Base-by-base conservation (phyloP, 2,329 filamentous ascomycete genomes). In the Emmonsiellopsis sp. region DNA sequence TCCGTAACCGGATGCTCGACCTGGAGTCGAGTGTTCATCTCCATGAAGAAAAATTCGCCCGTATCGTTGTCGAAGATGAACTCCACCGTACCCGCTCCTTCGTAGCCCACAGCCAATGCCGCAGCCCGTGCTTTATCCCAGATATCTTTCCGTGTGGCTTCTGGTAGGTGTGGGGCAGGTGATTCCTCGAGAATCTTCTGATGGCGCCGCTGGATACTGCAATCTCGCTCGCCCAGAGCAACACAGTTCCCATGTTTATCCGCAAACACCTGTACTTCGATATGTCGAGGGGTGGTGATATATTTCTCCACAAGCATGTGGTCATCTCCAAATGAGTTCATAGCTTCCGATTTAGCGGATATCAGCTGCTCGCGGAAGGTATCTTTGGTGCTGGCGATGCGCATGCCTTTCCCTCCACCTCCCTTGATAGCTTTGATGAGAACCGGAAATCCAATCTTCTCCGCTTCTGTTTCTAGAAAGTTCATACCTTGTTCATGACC, bases 1-100 rank as follows among this genome's bases (percentile, higher is more conserved):
- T 91, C 87, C 0, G 85, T 97, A 16, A 97, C 93, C 0, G 93
- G 93, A 64, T 98, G 93, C 73, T 98, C 93, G 49, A 98, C 93
- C 70, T 98, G 93, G 16, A 98, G 76, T 50, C 93, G 80, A 0
- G 93, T 85, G 65, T 85, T 85, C 82, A 85, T 85, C 62, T 85
- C 82, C 82, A 85, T 85, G 70, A 85, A 85, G 69, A 82, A 85
- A 69, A 85, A 85, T 43, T 83, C 74, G 38, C 80, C 80, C 3
- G 75, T 77, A 52, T 85, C 82, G 57, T 84, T 85, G 67, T 85
- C 82, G 61, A 85, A 84, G 59, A 85, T 85, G 65, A 85, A 85
- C 58, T 85, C 82, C 0, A 85, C 82, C 0, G 82, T 85, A 5
- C 82, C 82, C 4, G 82, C 82, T 32, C 82, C 82, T 65, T 84